Evolutionary conservation across 2,329 filamentous ascomycete genomes (phyloP).

Genomic region (Stagonosporopsis tanaceti): DNA sequence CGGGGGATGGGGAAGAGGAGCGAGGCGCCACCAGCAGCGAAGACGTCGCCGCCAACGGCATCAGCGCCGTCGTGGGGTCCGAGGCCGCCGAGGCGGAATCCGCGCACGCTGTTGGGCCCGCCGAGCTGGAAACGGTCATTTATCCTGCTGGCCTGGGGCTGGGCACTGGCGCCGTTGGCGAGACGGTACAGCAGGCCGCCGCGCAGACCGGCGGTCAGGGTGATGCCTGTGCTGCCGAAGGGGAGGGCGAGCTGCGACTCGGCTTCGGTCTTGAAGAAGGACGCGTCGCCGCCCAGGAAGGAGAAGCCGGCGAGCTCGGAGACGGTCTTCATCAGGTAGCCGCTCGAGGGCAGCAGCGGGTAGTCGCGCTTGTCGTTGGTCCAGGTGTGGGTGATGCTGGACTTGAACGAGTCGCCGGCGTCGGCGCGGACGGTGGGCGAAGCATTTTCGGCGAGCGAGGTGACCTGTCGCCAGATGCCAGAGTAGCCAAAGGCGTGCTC

Average conservation of each 20-base stretch:
- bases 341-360: slow-evolving; percentile 81
- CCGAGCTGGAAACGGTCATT: slow-evolving; percentile 97
- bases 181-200: slow-evolving; percentile 86
- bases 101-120: slow-evolving; percentile 91
- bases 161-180: slow-evolving; percentile 64
- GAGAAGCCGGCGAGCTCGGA: slow-evolving; percentile 90
- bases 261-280: slow-evolving; percentile 91
- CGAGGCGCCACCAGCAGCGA: slow-evolving; percentile 86
- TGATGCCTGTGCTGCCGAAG: slow-evolving; percentile 78
- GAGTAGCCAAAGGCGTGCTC: slow-evolving; percentile 82
- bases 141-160: slow-evolving; percentile 75
- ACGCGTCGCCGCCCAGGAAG: slow-evolving; percentile 83
- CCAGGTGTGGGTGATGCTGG: slow-evolving; percentile 82
- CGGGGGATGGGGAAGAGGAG: slow-evolving; percentile 85
- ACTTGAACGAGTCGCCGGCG: slow-evolving; percentile 91
- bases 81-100: slow-evolving; percentile 88
- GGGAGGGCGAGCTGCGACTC: slow-evolving; percentile 81
- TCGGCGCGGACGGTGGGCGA: slow-evolving; percentile 83
- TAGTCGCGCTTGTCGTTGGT: slow-evolving; percentile 82
- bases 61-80: slow-evolving; percentile 88
- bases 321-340: slow-evolving; percentile 79
- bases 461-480: slow-evolving; percentile 87
- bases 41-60: slow-evolving; percentile 89
- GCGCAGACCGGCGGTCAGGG: slow-evolving; percentile 81
- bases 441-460: slow-evolving; percentile 75